phyloP scores from a whole-genome alignment of 2,329 filamentous ascomycete species.

The Cercospora zeina region DNA sequence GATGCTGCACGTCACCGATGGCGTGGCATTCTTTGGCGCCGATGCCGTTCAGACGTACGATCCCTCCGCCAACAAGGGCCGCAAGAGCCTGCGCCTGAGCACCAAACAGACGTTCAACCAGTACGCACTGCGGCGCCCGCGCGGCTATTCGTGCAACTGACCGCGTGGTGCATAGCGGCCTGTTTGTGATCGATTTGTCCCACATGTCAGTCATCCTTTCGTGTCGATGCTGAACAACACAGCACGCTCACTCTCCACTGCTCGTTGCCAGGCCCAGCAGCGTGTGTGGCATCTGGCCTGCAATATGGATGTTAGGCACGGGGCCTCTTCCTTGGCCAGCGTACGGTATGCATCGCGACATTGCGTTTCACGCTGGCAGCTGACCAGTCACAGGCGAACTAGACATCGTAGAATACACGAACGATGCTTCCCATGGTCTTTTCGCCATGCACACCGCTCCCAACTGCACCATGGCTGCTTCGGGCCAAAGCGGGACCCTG shows the following conservation, averaged over 20 bases:
- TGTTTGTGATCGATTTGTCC: slow-evolving; percentile 70
- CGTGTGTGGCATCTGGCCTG: slow-evolving; percentile 69
- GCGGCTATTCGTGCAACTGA: no score
- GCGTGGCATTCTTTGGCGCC: slow-evolving; percentile 31
- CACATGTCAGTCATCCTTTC: slow-evolving; percentile 57
- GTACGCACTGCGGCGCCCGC: not conserved
- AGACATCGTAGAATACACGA: slow-evolving; percentile 45
- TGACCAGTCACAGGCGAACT: slow-evolving; percentile 36
- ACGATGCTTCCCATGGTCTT: slow-evolving; percentile 37
- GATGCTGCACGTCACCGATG: slow-evolving; percentile 28
- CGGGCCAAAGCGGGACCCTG: slow-evolving; percentile 47
- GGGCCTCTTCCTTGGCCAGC: slow-evolving; percentile 48
- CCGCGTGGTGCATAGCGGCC: slow-evolving; percentile 55
- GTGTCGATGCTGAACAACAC: no score
- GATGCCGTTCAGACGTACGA: slow-evolving; percentile 35
- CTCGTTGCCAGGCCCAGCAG: slow-evolving; percentile 7
- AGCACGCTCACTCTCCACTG: not conserved
- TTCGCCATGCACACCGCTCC: slow-evolving; percentile 42
- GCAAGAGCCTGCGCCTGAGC: slow-evolving; percentile 68
- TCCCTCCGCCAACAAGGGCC: slow-evolving; percentile 52
- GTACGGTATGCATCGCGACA: slow-evolving; percentile 26
- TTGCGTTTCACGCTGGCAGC: slow-evolving; percentile 33
- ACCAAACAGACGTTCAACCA: slow-evolving; percentile 57
- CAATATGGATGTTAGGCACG: slow-evolving; percentile 59
- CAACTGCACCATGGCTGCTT: slow-evolving; percentile 39